Evolutionary conservation across 2,329 filamentous ascomycete species (phyloP).

Genomic region (Xylaria sp.): DNA sequence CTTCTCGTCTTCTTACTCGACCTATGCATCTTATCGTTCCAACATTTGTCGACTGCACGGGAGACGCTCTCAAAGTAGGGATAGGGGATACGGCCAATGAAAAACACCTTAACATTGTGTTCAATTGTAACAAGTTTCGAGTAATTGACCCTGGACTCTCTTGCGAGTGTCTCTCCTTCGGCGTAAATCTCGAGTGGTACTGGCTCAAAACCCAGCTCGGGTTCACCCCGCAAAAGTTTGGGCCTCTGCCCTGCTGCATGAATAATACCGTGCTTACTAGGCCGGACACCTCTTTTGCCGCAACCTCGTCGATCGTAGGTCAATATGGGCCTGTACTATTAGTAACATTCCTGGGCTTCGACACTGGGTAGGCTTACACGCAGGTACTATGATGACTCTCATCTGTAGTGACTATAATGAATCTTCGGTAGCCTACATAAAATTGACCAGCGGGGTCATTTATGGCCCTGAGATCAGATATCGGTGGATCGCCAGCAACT

Average conservation of each 20-base stretch:
- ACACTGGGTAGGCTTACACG: conserved; percentile 53
- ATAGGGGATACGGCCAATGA: conserved; percentile 55
- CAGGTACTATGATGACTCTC: conserved; percentile 61
- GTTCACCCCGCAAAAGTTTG: conserved; percentile 48
- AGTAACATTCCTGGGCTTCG: conserved; percentile 2
- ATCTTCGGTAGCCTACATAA: conserved; percentile 58
- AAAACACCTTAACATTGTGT: conserved; percentile 63
- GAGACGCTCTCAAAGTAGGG: conserved; percentile 50
- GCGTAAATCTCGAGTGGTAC: conserved; percentile 52
- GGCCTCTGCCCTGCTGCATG: conserved; percentile 46
- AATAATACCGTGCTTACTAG: conserved; percentile 60
- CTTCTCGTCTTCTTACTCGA: conserved; percentile 34
- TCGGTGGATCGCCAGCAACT: conserved; percentile 35
- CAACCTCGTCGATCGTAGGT: conserved; percentile 61
- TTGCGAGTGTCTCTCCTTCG: conserved; percentile 52
- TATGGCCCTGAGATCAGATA: conserved; percentile 42
- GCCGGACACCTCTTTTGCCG: conserved; percentile 58
- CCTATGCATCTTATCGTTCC: conserved; percentile 50
- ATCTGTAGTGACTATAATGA: conserved; percentile 59
- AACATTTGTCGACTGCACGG: conserved; percentile 56
- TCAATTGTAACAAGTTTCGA: conserved; percentile 61
- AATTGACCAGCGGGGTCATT: conserved; percentile 48
- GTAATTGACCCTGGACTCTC: conserved; percentile 63
- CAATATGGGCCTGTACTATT: conserved; percentile 54
- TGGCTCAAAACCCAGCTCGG: conserved; percentile 53